Base-by-base conservation (phyloP, 768 basidiomycete genomes). In the Lactifluus subvellereus region DNA sequence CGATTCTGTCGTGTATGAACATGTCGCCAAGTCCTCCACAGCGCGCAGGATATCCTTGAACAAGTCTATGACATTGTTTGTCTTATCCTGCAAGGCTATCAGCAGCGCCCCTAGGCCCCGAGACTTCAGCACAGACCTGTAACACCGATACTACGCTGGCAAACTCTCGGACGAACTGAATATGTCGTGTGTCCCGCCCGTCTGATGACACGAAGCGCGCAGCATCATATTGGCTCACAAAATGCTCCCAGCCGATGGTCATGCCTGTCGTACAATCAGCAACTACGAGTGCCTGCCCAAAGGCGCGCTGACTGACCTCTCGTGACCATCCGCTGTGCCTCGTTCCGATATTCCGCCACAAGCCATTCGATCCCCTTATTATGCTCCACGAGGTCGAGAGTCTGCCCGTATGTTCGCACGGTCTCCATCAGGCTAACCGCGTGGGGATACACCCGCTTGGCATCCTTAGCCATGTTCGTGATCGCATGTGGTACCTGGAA, bases 371-470 rank as follows among this genome's bases (percentile, higher is more conserved):
- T 94, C 3, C 87, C 93, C 74, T 88, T 88, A 72, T 98, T 92
- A 48, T 81, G 82, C 72, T 97, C 89, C 69, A 98, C 88, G 69
- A 98, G 76, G 72, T 94, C 92, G 72, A 97, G 76, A 0, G 93
- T 97, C 77, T 99, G 97, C 20, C 90, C 89, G 75, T 99, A 98
- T 33, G 94, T 98, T 72, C 95, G 79, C n/a, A 98, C 94, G 0
- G 94, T 96, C 79, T 99, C 97, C 96, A 98, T 98, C 74, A 94
- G 75, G 70, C 91, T 94, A 67, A 98, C 96, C 2, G 97, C 97
- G 78, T 98, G 94, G 0, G 95, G 95, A 72, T 99, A 99, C 64
- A 98, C 95, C 68, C 94, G 79, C 79, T 97, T 98, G 64, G 97
- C 97, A 69, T 99, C 96, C 78, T 98, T 99, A 40, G 97, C 97